Evolutionary conservation across 352 stramenopile genomes (phyloP).

Genomic region (Globisporangium acanthophoron): DNA sequence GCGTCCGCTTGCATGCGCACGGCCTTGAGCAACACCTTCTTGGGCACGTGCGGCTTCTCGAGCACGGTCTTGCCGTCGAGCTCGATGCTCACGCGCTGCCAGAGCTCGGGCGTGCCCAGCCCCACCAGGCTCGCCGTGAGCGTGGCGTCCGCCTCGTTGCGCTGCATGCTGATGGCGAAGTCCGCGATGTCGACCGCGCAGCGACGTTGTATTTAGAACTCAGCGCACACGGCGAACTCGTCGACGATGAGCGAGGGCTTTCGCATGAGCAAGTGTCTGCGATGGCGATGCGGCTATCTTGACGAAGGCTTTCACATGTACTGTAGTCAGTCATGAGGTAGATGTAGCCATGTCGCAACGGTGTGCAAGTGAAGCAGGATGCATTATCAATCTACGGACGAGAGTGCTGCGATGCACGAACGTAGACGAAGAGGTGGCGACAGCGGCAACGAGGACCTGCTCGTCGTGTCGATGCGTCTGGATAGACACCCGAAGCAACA

Average conservation of each 20-base stretch:
- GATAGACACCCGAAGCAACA: neutral
- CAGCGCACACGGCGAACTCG: too few relatives aligned
- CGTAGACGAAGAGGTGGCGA: neutral
- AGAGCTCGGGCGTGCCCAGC: conserved; percentile 70
- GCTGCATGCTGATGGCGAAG: conserved; percentile 41
- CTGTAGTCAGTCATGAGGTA: too few relatives aligned
- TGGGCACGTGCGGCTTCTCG: conserved; percentile 74
- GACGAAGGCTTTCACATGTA: too few relatives aligned
- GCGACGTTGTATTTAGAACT: too few relatives aligned
- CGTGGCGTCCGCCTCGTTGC: conserved; percentile 74
- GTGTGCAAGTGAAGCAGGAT: neutral
- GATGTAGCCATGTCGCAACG: neutral
- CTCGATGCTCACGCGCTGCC: conserved; percentile 72
- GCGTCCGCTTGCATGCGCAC: conserved; percentile 79
- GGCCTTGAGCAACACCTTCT: conserved; percentile 80
- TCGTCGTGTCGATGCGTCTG: too few relatives aligned
- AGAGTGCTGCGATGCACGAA: neutral
- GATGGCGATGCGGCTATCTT: too few relatives aligned
- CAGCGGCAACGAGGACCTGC: neutral
- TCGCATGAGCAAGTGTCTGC: too few relatives aligned
- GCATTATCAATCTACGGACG: neutral
- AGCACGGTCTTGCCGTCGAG: conserved; percentile 75
- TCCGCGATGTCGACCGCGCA: too few relatives aligned
- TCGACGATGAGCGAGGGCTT: too few relatives aligned
- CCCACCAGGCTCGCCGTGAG: conserved; percentile 45